Evolutionary conservation across 2,329 filamentous ascomycete species (phyloP).

Genomic region (Neodidymelliopsis sp.): DNA sequence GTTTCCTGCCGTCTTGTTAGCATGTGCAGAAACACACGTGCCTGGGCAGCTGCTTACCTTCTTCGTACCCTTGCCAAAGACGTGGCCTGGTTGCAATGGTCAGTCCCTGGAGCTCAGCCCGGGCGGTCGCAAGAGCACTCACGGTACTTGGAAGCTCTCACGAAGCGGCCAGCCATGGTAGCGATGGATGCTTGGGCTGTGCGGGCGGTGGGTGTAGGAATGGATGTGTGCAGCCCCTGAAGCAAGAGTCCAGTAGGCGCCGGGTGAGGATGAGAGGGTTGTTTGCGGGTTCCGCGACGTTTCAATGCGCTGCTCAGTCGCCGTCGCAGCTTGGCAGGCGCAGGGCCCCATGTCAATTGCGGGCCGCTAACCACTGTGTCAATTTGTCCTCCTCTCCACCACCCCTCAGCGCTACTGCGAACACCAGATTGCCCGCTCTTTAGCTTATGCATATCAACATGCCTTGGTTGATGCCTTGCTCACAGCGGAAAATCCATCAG

Average conservation of each 20-base stretch:
- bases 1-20: constrained; percentile 67
- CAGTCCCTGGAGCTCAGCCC: constrained; percentile 36
- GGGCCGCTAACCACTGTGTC: constrained; percentile 9
- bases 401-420: constrained; percentile 18
- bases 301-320: constrained; percentile 20
- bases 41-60: constrained; percentile 62
- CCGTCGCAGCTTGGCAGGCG: constrained; percentile 12
- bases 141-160: constrained; percentile 78
- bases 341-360: constrained; percentile 12
- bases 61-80: constrained; percentile 93
- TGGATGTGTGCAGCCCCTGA: constrained; percentile 14
- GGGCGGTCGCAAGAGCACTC: constrained; percentile 36
- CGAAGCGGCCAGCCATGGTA: constrained; percentile 74
- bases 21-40: neutral
- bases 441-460: neutral
- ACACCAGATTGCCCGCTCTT: constrained; percentile 13
- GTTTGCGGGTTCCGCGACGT: constrained; percentile 17
- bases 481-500: no score
- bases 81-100: constrained; percentile 73
- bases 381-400: constrained; percentile 15
- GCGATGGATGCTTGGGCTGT: constrained; percentile 10
- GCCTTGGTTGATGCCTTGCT: neutral
- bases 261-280: constrained; percentile 9
- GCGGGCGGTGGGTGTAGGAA: constrained; percentile 1
- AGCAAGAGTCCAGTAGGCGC: constrained; percentile 12